phyloP scores from a whole-genome alignment of 805 yeast species.

The Kazachstania viticola region DNA sequence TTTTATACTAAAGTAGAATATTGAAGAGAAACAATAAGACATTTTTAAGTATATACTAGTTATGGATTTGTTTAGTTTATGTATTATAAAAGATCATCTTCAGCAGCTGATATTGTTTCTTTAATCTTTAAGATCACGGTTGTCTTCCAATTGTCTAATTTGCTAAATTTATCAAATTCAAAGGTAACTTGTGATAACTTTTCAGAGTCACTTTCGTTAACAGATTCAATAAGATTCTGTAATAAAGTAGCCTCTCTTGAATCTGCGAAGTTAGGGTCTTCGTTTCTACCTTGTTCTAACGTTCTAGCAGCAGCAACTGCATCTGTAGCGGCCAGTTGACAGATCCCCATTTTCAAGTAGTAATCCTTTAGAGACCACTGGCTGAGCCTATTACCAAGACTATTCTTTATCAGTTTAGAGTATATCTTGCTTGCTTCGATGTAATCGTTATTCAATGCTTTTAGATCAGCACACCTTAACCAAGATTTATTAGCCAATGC shows the following conservation, averaged over 20 bases:
- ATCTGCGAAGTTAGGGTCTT: slow-evolving; percentile 64
- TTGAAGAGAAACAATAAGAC: too few relatives aligned
- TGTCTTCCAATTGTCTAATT: slow-evolving; percentile 86
- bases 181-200: slow-evolving; percentile 59
- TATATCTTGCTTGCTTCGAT: slow-evolving; percentile 64
- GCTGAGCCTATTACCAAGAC: slow-evolving; percentile 61
- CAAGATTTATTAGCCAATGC: slow-evolving; percentile 83
- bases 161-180: slow-evolving; percentile 78
- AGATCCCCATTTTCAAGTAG: slow-evolving; percentile 70
- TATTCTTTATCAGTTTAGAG: slow-evolving; percentile 66
- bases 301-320: slow-evolving; percentile 74
- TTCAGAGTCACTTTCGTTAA: slow-evolving; percentile 70
- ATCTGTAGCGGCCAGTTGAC: slow-evolving; percentile 77
- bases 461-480: slow-evolving; percentile 80
- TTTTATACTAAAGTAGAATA: too few relatives aligned
- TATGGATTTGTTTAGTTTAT: too few relatives aligned
- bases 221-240: slow-evolving; percentile 57
- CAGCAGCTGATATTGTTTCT: slow-evolving; percentile 56
- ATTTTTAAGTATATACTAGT: neutral
- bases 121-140: slow-evolving; percentile 74
- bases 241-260: slow-evolving; percentile 69
- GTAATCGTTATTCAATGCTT: slow-evolving; percentile 67
- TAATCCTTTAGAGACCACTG: slow-evolving; percentile 92
- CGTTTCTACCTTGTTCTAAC: slow-evolving; percentile 45
- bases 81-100: slow-evolving; percentile 40